Evolutionary conservation across 108 stramenopile species (phyloP), one percentile per base, ranked within the genome.

Genomic region (Skeletonema costatum): DNA sequence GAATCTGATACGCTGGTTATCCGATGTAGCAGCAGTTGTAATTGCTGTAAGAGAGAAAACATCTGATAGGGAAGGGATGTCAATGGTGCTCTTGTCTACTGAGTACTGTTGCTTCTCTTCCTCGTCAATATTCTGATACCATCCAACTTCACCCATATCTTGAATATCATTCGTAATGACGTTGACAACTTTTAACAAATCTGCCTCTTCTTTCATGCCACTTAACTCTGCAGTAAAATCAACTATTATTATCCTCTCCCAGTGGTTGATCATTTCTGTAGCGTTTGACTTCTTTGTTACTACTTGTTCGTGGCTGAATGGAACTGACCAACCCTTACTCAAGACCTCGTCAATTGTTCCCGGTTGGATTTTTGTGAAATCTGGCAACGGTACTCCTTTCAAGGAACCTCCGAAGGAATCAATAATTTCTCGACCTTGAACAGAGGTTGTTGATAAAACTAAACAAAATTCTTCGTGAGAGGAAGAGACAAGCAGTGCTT

Each of bases 121-220:
- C 10, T 48, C 60, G 11, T 68, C 58, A 48, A 68, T 31, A 1
- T 39, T 29, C 30, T 46, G 35, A 9, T 72, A 44, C 74, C 74
- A 76, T 17, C 81, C 81, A 32, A 82, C 75, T 70, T 82, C 81
- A 4, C 68, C 82, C 78, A 83, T 79, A 46, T 80, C 82, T 65
- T 80, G 78, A 13, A 83, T 80, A 70, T 83, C 82, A 46, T 68
- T 66, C 74, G 75, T 80, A 31, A 83, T 83, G 12, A n/a, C 39
- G 56, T 80, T 80, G 41, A 80, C 82, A 9, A 83, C 74, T 12
- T 61, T 36, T 14, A 80, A 39, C 39, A 79, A 50, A 33, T 75
- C 50, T 17, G 68, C 19, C 32, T 83, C 82, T 62, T 74, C 74
- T 70, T 73, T 75, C 81, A 82, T 76, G 16, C 82, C 82, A 25